These are phyloP conservation scores for Ligustrum vulgare DNA, from an alignment of 257 asterid genomes.

Conservation along the genomic window DNA sequence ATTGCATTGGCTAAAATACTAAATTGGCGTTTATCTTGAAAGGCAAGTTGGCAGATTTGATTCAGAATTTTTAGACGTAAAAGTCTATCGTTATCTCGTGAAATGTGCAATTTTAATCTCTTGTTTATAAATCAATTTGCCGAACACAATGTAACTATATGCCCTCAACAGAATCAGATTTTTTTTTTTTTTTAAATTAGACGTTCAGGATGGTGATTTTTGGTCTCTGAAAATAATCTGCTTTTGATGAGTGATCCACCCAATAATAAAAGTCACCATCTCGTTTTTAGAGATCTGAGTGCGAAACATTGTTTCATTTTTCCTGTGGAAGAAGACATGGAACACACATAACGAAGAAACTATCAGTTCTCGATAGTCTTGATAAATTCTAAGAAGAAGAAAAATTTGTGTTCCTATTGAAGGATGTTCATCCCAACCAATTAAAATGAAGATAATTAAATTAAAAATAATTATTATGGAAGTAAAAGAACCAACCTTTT, in stretches of 20 bases:
- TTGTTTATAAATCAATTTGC: no score
- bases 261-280: constrained; percentile 65
- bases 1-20: no score
- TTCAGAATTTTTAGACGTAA: no score
- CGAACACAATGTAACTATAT: no score
- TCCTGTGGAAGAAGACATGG: constrained; percentile 79
- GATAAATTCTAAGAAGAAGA: not conserved
- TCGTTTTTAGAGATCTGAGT: constrained; percentile 58
- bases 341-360: constrained; percentile 42
- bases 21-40: no score
- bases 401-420: not conserved
- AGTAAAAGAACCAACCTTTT: constrained; percentile 57
- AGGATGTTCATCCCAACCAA: not conserved
- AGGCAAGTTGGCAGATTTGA: no score
- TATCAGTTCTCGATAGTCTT: constrained; percentile 63
- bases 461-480: not conserved
- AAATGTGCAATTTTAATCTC: no score
- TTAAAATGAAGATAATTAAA: not conserved
- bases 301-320: constrained; percentile 59
- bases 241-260: constrained; percentile 50
- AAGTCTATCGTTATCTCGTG: no score
- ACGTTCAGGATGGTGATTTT: constrained; percentile 18
- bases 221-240: constrained; percentile 35
- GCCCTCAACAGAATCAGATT: no score
- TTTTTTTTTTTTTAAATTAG: not conserved